These are phyloP conservation scores for Podospora comata DNA, from an alignment of 495 filamentous ascomycete genomes.

Conservation along the genomic window DNA sequence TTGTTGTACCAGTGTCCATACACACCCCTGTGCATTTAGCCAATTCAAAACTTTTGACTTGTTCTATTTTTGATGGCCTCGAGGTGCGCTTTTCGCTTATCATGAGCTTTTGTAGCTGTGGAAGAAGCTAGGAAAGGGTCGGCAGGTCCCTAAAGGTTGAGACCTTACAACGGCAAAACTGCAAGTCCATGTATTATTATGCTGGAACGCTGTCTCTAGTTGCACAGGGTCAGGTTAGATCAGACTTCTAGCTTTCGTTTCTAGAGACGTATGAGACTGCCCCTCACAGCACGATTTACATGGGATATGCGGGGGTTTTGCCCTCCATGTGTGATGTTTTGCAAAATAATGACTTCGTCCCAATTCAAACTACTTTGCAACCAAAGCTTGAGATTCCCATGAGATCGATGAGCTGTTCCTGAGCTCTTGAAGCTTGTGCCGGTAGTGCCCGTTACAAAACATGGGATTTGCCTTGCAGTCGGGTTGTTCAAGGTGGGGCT, in stretches of 20 bases:
- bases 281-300: not conserved
- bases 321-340: not conserved
- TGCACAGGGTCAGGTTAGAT: too few relatives aligned
- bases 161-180: not conserved
- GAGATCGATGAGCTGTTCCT: not conserved
- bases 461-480: not conserved
- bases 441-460: not conserved
- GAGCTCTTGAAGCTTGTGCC: not conserved
- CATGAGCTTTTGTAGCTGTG: not conserved
- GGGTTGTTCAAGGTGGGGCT: not conserved
- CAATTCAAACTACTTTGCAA: not conserved
- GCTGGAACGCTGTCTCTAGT: not conserved
- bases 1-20: constrained; percentile 47
- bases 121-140: not conserved
- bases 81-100: not conserved
- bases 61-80: not conserved
- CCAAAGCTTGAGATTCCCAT: not conserved
- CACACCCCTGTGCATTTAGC: constrained; percentile 47
- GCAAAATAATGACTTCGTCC: not conserved
- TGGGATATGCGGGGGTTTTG: not conserved
- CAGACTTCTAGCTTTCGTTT: not conserved
- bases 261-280: not conserved
- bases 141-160: not conserved
- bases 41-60: constrained; percentile 32
- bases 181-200: not conserved